Conservation (phyloP, 345 rosid genomes). For the Lenwebbia sp. region DNA sequence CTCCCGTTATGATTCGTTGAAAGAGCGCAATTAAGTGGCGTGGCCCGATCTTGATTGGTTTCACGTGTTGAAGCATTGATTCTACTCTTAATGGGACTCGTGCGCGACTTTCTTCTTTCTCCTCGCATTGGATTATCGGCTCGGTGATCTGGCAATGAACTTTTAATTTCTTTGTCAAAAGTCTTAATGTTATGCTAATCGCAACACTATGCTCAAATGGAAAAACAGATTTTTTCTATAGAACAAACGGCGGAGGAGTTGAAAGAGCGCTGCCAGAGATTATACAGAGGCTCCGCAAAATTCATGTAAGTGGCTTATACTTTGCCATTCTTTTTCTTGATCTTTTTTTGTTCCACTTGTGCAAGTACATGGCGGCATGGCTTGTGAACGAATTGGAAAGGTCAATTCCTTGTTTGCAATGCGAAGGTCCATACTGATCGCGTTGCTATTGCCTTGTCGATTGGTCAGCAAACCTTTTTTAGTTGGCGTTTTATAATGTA, state of each 20-base stretch:
- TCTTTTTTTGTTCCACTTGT: no score
- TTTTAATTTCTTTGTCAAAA: neutral
- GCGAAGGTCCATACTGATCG: no score
- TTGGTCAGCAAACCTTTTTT: no score
- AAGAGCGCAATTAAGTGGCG: no score
- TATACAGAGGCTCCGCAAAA: conserved; percentile 52
- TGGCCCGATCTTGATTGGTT: neutral
- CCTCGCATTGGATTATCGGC: neutral
- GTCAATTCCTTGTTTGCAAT: neutral
- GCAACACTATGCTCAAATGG: neutral
- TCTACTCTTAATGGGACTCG: neutral
- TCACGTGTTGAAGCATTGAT: neutral
- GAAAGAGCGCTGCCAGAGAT: conserved; percentile 64
- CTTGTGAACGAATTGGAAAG: no score
- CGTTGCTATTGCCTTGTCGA: no score
- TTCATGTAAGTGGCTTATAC: conserved; percentile 37
- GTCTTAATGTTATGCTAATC: neutral
- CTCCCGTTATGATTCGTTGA: no score
- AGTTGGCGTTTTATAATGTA: no score
- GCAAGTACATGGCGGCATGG: no score
- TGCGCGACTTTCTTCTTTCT: neutral
- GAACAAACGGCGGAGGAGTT: conserved; percentile 58
- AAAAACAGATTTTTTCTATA: conserved; percentile 34
- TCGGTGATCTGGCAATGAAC: neutral
- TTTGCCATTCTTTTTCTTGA: no score